Base-by-base conservation (phyloP, 2,329 filamentous ascomycete species). In the Diaporthe velutina region DNA sequence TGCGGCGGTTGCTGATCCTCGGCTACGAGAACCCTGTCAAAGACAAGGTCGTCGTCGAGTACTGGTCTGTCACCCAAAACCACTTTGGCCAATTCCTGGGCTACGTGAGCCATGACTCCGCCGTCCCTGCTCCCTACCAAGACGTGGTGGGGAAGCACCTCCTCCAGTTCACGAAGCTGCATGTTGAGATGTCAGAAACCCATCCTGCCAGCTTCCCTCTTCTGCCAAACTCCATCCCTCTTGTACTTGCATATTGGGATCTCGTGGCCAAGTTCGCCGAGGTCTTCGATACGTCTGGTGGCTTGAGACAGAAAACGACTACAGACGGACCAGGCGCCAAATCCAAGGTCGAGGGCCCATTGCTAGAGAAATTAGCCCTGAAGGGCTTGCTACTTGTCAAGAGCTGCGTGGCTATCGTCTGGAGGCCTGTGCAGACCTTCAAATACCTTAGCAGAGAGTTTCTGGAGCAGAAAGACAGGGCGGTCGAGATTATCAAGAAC, bases 81-180 rank as follows among this genome's bases (percentile, higher is more conserved):
- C 94, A 98, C 77, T 93, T 98, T 77, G 92, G 92, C n/a, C 89
- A 93, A 54, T 93, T 98, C 76, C 89, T 97, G 48, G 85, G 85
- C 33, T 90, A 93, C 75, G 86, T 93, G 70, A 88, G 88, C 77
- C 86, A 88, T 55, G 88, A 91, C 67, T 88, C 88, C n/a, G 84
- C 86, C 8, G 82, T 90, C 3, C 84, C 92, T 2, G 82, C 87
- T 5, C 83, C 85, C 5, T 88, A 91, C 33, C 89, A 90, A 74
- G 89, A 89, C 48, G 81, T 93, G 33, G 86, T 98, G n/a, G 94
- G 94, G 77, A 97, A 95, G 81, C 96, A 98, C 81, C 87, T 98
- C 2, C 85, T 98, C 55, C 96, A 98, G 81, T 93, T 98, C 67
- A 93, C 96, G 4, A 99, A 98, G 83, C 86, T 99, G 4, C 97